Evolutionary conservation across 2,329 filamentous ascomycete species (phyloP), one percentile per base, ranked within the genome.

Genomic region (Fusarium heterosporum): DNA sequence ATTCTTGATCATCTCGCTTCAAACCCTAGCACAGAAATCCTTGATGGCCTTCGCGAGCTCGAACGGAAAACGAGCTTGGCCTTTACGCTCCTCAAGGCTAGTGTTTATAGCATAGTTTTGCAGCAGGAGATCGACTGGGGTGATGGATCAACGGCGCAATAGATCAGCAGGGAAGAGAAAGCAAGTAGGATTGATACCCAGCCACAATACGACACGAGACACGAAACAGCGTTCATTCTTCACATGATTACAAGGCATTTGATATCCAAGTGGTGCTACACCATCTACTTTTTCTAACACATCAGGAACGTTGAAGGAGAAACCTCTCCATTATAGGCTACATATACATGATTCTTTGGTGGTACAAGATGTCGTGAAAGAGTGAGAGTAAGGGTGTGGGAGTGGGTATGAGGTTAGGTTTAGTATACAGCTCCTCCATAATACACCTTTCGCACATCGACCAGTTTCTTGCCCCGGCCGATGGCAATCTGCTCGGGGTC

Each of bases 101-200:
- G 95, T 78, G 96, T 99, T 67, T 99, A 99, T 82, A 97, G 92
- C 76, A 99, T 99, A 82, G 94, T 99, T 64, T 79, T 99, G 82
- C 95, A 99, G 85, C 95, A 98, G 85, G 93, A 98, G 85, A 93
- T 97, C 73, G 89, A 90, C 66, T 92, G 90, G 79, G 91, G 87
- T 47, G 84, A 84, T 69, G 80, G 82, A 75, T 82, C 74, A 25
- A 76, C 70, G 14, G 75, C 76, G 29, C 75, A 75, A 67, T 76
- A 58, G 74, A 50, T 28, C 10, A 30, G 25, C 17, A 22, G 16
- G 16, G 22, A 29, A 17, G 48, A 26, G 22, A 6, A 40, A 40
- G 22, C 40, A 29, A 53, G 11, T 34, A 61, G 54, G 61, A 68
- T 63, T 68, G 65, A 68, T 68, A 68, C 66, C 65, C 66, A 55